Conservation (phyloP, 2,329 filamentous ascomycete species). For the Clonostachys byssicola region DNA sequence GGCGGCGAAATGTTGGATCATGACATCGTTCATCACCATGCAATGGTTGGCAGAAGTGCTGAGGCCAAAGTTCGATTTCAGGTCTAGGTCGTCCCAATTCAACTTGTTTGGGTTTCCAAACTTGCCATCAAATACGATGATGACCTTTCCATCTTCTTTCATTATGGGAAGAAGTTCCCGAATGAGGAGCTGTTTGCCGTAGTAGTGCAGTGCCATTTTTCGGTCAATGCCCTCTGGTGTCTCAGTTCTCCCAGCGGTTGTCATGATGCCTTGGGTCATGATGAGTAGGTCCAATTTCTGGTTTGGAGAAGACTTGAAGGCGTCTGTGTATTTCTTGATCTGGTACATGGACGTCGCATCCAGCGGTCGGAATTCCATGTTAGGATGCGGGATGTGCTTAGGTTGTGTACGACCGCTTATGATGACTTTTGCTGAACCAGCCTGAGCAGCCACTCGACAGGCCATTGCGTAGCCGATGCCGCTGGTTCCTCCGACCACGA, state of each 20-base stretch:
- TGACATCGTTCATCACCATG: conserved; percentile 29
- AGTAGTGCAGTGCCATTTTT: conserved; percentile 40
- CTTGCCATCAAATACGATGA: conserved; percentile 27
- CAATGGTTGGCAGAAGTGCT: conserved; percentile 26
- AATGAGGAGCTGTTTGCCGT: conserved; percentile 36
- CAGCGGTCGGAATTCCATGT: conserved; percentile 22
- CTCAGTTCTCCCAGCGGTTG: conserved; percentile 26
- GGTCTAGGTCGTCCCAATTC: conserved; percentile 31
- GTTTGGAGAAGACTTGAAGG: conserved; percentile 12
- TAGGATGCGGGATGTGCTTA: conserved; percentile 17
- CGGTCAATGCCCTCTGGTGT: conserved; percentile 38
- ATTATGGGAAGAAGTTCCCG: conserved; percentile 29
- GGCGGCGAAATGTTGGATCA: conserved; percentile 24
- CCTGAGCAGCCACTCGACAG: conserved; percentile 20
- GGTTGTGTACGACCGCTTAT: conserved; percentile 25
- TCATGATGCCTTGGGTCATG: conserved; percentile 30
- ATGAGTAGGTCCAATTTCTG: conserved; percentile 29
- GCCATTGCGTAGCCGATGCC: conserved; percentile 29
- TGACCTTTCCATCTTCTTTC: conserved; percentile 25
- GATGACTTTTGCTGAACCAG: conserved; percentile 16
- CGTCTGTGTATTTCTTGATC: conserved; percentile 23
- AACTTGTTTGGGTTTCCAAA: conserved; percentile 23
- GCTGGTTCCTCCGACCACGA: conserved; percentile 28
- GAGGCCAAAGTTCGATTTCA: conserved; percentile 25
- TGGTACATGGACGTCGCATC: conserved; percentile 24